These are phyloP conservation scores for Candida ortonii DNA, from an alignment of 805 yeast species.

Conservation along the genomic window DNA sequence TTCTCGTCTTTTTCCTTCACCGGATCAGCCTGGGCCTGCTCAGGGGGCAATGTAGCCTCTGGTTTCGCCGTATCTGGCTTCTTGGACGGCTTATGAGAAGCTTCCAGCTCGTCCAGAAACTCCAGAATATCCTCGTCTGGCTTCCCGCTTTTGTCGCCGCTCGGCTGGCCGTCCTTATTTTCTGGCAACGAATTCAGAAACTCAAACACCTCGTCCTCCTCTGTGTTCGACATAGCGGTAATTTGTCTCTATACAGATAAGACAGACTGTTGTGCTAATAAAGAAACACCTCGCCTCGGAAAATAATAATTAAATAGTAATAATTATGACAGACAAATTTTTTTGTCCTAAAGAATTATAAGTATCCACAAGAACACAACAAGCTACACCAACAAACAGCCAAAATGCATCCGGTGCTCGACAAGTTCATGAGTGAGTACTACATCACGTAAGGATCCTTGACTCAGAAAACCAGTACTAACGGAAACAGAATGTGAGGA, in stretches of 20 bases:
- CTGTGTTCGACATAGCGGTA: conserved; percentile 30
- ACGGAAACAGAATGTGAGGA: conserved; percentile 60
- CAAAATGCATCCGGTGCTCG: conserved; percentile 33
- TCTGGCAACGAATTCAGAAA: conserved; percentile 80
- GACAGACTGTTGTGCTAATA: too few relatives aligned
- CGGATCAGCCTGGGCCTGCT: too few relatives aligned
- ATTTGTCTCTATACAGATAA: not conserved
- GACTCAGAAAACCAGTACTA: conserved; percentile 14
- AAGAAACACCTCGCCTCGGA: too few relatives aligned
- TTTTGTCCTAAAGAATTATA: not conserved
- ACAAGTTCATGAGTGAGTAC: conserved; percentile 30
- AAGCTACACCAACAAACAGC: not conserved
- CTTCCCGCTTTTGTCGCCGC: conserved; percentile 31
- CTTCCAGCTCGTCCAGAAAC: conserved; percentile 67
- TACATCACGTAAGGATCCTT: not conserved
- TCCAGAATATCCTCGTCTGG: conserved; percentile 51
- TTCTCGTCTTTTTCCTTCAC: not conserved
- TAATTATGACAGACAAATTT: too few relatives aligned
- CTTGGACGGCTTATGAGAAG: conserved; percentile 41
- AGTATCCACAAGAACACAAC: not conserved
- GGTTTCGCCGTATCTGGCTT: not conserved
- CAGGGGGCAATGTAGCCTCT: too few relatives aligned
- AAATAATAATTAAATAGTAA: too few relatives aligned
- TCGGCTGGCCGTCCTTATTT: conserved; percentile 24
- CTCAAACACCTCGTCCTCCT: conserved; percentile 74